phyloP scores from a whole-genome alignment of 2,329 filamentous ascomycete genomes.

The Fusarium musae region DNA sequence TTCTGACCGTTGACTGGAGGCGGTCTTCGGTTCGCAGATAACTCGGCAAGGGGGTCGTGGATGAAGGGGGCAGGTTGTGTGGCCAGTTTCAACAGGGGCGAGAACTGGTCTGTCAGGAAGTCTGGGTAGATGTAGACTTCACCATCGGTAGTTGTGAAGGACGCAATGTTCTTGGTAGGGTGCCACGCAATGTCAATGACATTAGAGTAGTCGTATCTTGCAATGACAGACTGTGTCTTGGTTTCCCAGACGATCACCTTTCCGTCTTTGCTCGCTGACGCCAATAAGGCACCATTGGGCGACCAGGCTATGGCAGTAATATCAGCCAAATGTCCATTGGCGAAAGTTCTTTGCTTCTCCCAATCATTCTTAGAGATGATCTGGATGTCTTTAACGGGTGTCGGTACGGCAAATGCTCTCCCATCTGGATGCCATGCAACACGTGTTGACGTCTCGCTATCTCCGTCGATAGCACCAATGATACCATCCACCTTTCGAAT shows the following conservation, averaged over 20 bases:
- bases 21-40: slow-evolving; percentile 71
- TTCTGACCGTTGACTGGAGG: slow-evolving; percentile 65
- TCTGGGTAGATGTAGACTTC: slow-evolving; percentile 91
- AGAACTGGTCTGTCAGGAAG: slow-evolving; percentile 69
- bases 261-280: slow-evolving; percentile 73
- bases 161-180: slow-evolving; percentile 85
- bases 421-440: slow-evolving; percentile 95
- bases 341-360: slow-evolving; percentile 84
- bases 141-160: slow-evolving; percentile 92
- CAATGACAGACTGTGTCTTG: slow-evolving; percentile 83
- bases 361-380: slow-evolving; percentile 90
- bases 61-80: slow-evolving; percentile 85
- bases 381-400: slow-evolving; percentile 83
- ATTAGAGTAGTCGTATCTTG: slow-evolving; percentile 81
- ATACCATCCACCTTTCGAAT: slow-evolving; percentile 87
- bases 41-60: slow-evolving; percentile 79
- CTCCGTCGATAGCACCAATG: slow-evolving; percentile 81
- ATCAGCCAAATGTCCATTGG: slow-evolving; percentile 81
- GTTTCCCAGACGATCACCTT: slow-evolving; percentile 88
- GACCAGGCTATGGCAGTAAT: slow-evolving; percentile 93
- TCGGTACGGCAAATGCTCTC: slow-evolving; percentile 86
- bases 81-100: slow-evolving; percentile 65
- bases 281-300: slow-evolving; percentile 90
- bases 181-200: slow-evolving; percentile 93
- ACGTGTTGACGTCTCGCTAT: slow-evolving; percentile 76